Evolutionary conservation across 768 basidiomycete genomes (phyloP).

Genomic region (Boletus pseudopeckii): DNA sequence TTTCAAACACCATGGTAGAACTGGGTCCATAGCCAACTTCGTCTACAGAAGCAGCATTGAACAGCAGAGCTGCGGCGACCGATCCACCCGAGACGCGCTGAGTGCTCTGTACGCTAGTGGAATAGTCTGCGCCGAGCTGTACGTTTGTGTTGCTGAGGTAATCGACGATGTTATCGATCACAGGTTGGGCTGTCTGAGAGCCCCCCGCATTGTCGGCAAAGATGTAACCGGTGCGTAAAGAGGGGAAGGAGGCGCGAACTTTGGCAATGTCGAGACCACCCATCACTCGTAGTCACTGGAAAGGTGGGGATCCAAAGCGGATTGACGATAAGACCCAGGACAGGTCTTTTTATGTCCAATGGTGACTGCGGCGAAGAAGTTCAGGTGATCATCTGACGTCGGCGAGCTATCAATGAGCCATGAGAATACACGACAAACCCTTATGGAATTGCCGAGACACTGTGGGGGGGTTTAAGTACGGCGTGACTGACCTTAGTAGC

Average conservation of each 20-base stretch:
- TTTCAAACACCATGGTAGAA: slow-evolving; percentile 67
- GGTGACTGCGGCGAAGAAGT: background rate
- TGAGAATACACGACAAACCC: background rate
- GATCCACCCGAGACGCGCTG: slow-evolving; percentile 50
- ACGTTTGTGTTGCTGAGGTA: slow-evolving; percentile 73
- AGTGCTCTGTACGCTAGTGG: slow-evolving; percentile 51
- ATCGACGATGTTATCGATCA: slow-evolving; percentile 58
- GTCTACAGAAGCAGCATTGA: slow-evolving; percentile 58
- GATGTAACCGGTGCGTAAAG: slow-evolving; percentile 55
- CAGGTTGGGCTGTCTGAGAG: slow-evolving; percentile 55
- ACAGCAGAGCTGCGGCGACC: slow-evolving; percentile 50
- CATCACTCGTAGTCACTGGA: slow-evolving; percentile 10
- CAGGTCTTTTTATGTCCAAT: background rate
- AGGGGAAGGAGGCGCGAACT: slow-evolving; percentile 61
- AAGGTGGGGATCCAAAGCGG: background rate
- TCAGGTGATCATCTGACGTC: slow-evolving; percentile 2
- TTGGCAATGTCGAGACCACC: slow-evolving; percentile 42
- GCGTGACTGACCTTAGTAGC: background rate
- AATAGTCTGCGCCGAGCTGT: slow-evolving; percentile 70
- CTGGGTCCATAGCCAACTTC: slow-evolving; percentile 69
- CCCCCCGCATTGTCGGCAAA: slow-evolving; percentile 80
- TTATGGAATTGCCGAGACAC: background rate
- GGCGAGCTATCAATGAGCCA: background rate
- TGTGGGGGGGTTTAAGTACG: background rate
- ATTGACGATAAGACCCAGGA: background rate